phyloP scores from a whole-genome alignment of 2,329 filamentous ascomycete species.

The Massarina eburnea region DNA sequence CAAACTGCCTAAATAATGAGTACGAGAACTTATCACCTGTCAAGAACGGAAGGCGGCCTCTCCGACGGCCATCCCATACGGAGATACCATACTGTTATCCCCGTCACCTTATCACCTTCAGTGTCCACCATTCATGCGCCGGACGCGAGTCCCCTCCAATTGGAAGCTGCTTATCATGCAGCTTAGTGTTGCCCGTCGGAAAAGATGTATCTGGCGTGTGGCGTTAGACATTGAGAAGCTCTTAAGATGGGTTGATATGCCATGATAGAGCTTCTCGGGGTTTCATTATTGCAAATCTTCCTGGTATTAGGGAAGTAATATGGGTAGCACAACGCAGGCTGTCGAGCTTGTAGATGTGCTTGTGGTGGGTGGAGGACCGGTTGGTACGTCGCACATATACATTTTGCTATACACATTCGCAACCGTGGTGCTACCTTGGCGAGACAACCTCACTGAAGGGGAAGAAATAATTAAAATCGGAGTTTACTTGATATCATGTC shows the following conservation, averaged over 20 bases:
- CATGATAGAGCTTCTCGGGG: neutral
- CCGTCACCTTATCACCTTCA: neutral
- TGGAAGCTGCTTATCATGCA: constrained; percentile 1
- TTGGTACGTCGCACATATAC: too few relatives aligned
- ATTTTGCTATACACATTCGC: too few relatives aligned
- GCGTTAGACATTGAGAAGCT: neutral
- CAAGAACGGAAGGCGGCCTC: neutral
- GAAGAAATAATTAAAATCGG: too few relatives aligned
- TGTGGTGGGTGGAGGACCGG: constrained; percentile 46
- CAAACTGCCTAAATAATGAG: too few relatives aligned
- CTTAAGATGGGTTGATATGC: constrained; percentile 5
- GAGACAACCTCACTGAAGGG: too few relatives aligned
- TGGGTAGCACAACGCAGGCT: constrained; percentile 7
- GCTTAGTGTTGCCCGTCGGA: constrained; percentile 3
- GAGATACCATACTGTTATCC: too few relatives aligned
- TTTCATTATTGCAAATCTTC: neutral
- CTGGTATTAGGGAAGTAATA: neutral
- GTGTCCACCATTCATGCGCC: neutral
- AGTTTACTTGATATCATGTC: neutral
- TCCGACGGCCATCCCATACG: neutral
- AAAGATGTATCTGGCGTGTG: neutral
- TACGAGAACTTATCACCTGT: neutral
- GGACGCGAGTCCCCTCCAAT: neutral
- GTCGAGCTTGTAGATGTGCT: constrained; percentile 25
- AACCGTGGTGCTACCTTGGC: too few relatives aligned